Percentiles rank a stretch among this genome's conserved stretches.
Conservation (phyloP, 2,329 filamentous ascomycete genomes). For the Hypoxylon sp. region DNA sequence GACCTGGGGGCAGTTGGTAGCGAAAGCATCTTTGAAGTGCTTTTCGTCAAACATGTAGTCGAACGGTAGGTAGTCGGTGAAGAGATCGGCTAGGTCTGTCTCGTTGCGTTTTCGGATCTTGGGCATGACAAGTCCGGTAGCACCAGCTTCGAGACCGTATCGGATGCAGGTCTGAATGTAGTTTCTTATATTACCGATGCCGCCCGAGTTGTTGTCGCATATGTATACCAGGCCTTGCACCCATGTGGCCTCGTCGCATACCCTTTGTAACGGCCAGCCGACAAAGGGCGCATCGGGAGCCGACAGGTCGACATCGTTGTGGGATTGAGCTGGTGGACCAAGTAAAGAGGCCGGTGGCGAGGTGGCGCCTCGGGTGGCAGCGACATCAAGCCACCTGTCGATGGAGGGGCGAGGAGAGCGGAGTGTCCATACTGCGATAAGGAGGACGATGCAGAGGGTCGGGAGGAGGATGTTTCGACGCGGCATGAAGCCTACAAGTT, state of each 20-base stretch:
- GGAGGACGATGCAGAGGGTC: slow-evolving; percentile 52
- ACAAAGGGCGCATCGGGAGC: slow-evolving; percentile 60
- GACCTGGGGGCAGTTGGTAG: slow-evolving; percentile 60
- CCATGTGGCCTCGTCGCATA: slow-evolving; percentile 61
- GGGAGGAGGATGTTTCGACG: slow-evolving; percentile 53
- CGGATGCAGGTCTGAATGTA: slow-evolving; percentile 66
- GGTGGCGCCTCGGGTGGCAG: slow-evolving; percentile 32
- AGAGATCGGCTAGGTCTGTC: slow-evolving; percentile 60
- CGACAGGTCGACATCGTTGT: slow-evolving; percentile 56
- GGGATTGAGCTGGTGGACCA: slow-evolving; percentile 18
- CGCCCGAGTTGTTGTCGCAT: slow-evolving; percentile 67
- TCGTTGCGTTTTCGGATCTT: slow-evolving; percentile 62
- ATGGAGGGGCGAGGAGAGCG: slow-evolving; percentile 44
- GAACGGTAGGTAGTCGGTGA: slow-evolving; percentile 59
- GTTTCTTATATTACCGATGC: slow-evolving; percentile 66
- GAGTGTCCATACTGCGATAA: slow-evolving; percentile 52
- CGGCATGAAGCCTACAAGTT: slow-evolving; percentile 51
- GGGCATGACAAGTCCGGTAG: slow-evolving; percentile 63
- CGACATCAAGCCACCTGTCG: slow-evolving; percentile 47
- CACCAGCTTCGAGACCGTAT: slow-evolving; percentile 65
- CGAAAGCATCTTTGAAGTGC: slow-evolving; percentile 60
- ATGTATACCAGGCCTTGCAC: slow-evolving; percentile 61
- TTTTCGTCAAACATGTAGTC: slow-evolving; percentile 64
- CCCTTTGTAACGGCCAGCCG: slow-evolving; percentile 61
- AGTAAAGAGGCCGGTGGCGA: slow-evolving; percentile 27